Percentiles rank a stretch among this genome's conserved stretches.
Conservation (phyloP, 257 asterid species). For the Nicotiana otophora region DNA sequence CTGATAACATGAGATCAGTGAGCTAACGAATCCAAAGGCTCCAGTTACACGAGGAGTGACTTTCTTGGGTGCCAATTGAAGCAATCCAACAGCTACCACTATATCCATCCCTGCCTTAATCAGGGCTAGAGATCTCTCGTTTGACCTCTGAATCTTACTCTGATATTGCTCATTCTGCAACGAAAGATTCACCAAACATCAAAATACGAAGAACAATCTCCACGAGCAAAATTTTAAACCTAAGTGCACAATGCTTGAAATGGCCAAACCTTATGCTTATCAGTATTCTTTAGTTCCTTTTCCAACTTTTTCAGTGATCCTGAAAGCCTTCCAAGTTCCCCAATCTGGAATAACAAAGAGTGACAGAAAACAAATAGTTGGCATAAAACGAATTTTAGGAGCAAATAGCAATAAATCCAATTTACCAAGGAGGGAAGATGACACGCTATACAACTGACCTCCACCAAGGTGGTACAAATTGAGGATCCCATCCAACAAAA, state of each 20-base stretch:
- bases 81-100: conserved; percentile 92
- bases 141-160: conserved; percentile 60
- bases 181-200: conserved; percentile 11
- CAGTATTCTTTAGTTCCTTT: conserved; percentile 62
- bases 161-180: conserved; percentile 61
- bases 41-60: conserved; percentile 95
- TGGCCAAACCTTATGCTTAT: conserved; percentile 54
- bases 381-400: background rate
- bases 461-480: conserved; percentile 66
- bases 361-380: background rate
- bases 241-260: background rate
- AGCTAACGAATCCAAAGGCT: conserved; percentile 74
- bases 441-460: conserved; percentile 36
- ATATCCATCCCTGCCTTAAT: conserved; percentile 76
- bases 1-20: conserved; percentile 98
- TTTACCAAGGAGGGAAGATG: background rate
- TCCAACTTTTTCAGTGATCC: conserved; percentile 65
- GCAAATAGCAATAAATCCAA: background rate
- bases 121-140: conserved; percentile 74
- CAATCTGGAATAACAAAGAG: conserved; percentile 44
- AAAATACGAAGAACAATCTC: background rate
- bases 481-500: conserved; percentile 87
- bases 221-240: background rate
- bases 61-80: conserved; percentile 89
- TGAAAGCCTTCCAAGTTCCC: conserved; percentile 83